Evolutionary conservation across 208 protist genomes (phyloP).

Genomic region (Ichthyophonus hoferi): DNA sequence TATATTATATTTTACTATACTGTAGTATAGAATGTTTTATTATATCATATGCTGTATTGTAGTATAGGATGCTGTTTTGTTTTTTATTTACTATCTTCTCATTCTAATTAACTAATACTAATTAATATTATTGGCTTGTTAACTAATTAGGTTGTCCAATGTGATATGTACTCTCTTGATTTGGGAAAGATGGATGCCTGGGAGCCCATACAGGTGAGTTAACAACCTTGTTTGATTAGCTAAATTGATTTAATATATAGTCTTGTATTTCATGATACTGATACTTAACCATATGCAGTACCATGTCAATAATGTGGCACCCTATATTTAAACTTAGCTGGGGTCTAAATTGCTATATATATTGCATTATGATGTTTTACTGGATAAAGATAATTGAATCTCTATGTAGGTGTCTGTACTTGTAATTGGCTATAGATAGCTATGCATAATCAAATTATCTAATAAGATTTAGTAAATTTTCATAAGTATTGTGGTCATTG

Average conservation of each 20-base stretch:
- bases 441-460: too few relatives aligned
- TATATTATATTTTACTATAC: neutral
- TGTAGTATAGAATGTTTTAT: neutral
- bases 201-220: conserved; percentile 35
- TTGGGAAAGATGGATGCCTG: conserved; percentile 10
- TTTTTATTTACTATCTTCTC: neutral
- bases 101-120: neutral
- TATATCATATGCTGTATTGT: neutral
- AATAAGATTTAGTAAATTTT: too few relatives aligned
- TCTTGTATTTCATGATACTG: too few relatives aligned
- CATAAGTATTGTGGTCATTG: too few relatives aligned
- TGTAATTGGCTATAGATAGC: too few relatives aligned
- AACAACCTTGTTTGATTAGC: neutral
- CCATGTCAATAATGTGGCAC: neutral
- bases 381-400: too few relatives aligned
- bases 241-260: neutral
- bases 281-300: too few relatives aligned
- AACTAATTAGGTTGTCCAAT: neutral
- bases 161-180: conserved; percentile 20
- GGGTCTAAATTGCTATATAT: neutral
- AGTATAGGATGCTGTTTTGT: neutral
- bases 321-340: neutral
- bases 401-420: too few relatives aligned
- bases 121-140: neutral
- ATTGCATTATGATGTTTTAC: neutral